phyloP scores from a whole-genome alignment of 106 monocot genomes.

The Narthecium ossifragum region DNA sequence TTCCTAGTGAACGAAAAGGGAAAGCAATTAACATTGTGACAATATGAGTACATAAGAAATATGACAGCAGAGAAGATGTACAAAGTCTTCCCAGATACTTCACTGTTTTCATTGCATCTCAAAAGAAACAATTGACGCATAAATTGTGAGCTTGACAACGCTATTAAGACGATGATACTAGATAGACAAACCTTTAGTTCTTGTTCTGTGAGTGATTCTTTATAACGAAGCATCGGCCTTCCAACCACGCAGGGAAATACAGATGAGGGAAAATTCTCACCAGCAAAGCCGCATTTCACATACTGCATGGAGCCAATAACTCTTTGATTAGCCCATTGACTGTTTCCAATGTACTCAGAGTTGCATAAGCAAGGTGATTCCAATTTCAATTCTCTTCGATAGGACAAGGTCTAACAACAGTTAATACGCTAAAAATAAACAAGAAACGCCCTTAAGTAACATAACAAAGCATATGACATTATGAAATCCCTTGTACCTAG shows the following conservation, averaged over 20 bases:
- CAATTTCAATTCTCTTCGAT: too few species aligned
- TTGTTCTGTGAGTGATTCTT: constrained; percentile 88
- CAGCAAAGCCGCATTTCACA: constrained; percentile 98
- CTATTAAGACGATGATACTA: background rate
- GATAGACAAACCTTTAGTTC: constrained; percentile 65
- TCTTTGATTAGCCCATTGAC: too few species aligned
- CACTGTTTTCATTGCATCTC: too few species aligned
- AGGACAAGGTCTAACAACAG: too few species aligned
- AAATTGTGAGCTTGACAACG: background rate
- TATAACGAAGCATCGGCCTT: constrained; percentile 88
- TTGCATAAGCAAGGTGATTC: too few species aligned
- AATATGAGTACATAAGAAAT: background rate
- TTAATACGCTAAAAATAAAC: too few species aligned
- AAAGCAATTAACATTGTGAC: background rate
- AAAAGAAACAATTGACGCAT: background rate
- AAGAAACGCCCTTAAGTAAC: too few species aligned
- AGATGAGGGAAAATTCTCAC: constrained; percentile 94
- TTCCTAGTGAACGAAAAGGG: constrained; percentile 32
- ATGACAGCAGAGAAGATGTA: background rate
- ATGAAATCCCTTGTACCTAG: too few species aligned
- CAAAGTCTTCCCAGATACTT: background rate
- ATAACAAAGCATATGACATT: too few species aligned
- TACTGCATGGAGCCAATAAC: constrained; percentile 44
- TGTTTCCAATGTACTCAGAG: too few species aligned
- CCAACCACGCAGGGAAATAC: constrained; percentile 96